A percentile compares a stretch with the other conserved stretches of the same genome.
Conservation (phyloP, 208 protist genomes). For the Trypanosoma theileri region DNA sequence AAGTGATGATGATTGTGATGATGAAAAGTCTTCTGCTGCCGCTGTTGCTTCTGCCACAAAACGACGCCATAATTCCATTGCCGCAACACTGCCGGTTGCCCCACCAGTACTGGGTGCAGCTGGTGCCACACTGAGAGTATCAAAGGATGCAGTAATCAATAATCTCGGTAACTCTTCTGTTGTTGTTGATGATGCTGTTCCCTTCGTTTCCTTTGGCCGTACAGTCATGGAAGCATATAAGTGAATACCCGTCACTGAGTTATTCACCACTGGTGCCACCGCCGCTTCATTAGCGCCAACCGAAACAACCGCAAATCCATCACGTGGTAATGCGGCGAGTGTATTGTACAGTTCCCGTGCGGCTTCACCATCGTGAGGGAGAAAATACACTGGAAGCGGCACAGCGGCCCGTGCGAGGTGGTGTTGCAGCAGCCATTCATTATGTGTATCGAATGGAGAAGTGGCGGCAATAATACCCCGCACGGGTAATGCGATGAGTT, state of each 20-base stretch:
- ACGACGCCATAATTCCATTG: constrained; percentile 74
- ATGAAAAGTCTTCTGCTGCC: constrained; percentile 11
- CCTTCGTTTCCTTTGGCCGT: constrained; percentile 33
- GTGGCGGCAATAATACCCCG: constrained; percentile 54
- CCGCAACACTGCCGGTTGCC: constrained; percentile 53
- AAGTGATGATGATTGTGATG: background rate
- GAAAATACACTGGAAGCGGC: constrained; percentile 61
- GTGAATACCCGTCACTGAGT: constrained; percentile 35
- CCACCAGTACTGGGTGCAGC: constrained; percentile 46
- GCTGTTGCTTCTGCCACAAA: constrained; percentile 29
- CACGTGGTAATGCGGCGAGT: constrained; percentile 10
- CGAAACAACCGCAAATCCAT: constrained; percentile 49
- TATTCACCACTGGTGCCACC: constrained; percentile 36
- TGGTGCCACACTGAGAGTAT: constrained; percentile 73
- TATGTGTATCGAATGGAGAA: constrained; percentile 39
- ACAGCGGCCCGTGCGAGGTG: constrained; percentile 30
- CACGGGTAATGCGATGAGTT: constrained; percentile 32
- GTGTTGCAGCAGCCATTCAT: constrained; percentile 47
- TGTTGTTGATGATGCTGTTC: background rate
- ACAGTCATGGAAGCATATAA: constrained; percentile 39
- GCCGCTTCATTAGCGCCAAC: constrained; percentile 35
- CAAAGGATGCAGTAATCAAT: constrained; percentile 66
- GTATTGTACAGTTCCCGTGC: constrained; percentile 26
- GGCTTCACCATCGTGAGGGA: constrained; percentile 29
- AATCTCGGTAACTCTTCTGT: constrained; percentile 35